These are phyloP conservation scores for Cryptosporidium sp. DNA, from an alignment of 169 alveolate genomes.

Conservation along the genomic window DNA sequence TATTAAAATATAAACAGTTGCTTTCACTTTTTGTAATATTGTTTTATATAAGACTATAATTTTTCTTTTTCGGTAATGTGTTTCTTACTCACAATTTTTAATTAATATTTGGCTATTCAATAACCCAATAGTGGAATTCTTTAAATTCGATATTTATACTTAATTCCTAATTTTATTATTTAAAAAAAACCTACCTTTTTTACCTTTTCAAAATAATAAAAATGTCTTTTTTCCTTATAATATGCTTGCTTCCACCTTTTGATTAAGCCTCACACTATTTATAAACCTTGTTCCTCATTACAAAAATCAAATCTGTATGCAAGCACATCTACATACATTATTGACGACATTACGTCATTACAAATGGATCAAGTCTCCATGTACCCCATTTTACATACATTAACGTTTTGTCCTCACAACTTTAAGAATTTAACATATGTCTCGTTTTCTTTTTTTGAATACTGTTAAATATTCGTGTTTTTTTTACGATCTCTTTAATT, in stretches of 20 bases:
- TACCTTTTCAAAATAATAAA: slow-evolving; percentile 17
- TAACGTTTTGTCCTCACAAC: slow-evolving; percentile 67
- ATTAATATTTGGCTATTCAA: slow-evolving; percentile 1
- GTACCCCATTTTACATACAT: slow-evolving; percentile 72
- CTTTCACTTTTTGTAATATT: not conserved
- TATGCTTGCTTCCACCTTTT: slow-evolving; percentile 7
- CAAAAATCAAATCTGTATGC: slow-evolving; percentile 58
- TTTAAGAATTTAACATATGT: not conserved
- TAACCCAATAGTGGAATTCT: slow-evolving; percentile 12
- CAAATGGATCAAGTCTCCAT: slow-evolving; percentile 75
- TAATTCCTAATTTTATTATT: slow-evolving; percentile 9
- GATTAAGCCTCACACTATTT: slow-evolving; percentile 45
- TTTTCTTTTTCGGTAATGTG: slow-evolving; percentile 24
- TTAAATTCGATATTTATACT: slow-evolving; percentile 22
- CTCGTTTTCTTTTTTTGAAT: not conserved
- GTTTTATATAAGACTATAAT: slow-evolving; percentile 3
- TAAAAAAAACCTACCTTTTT: slow-evolving; percentile 31
- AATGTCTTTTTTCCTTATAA: slow-evolving; percentile 2
- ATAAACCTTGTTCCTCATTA: slow-evolving; percentile 42
- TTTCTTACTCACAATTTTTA: slow-evolving; percentile 3
- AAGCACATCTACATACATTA: slow-evolving; percentile 76
- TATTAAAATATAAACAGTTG: not conserved
- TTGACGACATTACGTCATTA: slow-evolving; percentile 69
- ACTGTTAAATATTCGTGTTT: not conserved
- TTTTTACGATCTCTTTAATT: not conserved